Evolutionary conservation across 1,139 yeast genomes (phyloP), one percentile per base, ranked within the genome.

Genomic region (Yamadazyma epiphylla): DNA sequence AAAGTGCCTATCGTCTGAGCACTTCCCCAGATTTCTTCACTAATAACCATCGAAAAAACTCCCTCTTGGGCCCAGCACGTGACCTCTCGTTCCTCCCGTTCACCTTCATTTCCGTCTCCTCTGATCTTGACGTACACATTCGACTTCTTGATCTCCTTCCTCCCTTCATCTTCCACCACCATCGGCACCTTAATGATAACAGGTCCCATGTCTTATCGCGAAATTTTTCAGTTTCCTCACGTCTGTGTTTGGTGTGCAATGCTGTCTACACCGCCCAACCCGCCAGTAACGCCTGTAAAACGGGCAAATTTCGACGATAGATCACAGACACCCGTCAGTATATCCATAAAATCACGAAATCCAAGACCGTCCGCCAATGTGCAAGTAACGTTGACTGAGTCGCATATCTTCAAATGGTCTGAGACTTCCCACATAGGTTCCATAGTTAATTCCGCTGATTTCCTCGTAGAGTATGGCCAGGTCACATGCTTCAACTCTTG

Each of bases 401-500:
- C 32, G 20, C 24, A 35, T 27, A 12, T 23, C 15, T 25, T 31
- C 8, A 36, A 30, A 19, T 62, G 69, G 68, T 35, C 49, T 7
- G 53, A 49, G 4, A 48, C 64, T 19, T 38, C 55, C 5, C 29
- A 17, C 10, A 7, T 17, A 10, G 10, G 9, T 17, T 17, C 37
- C 2, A 32, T 45, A 6, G 45, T 57, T 25, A 49, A 49, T 28
- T 45, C 62, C 3, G 21, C 46, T 2, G 53, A 46, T 3, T 64
- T 64, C 34, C 17, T 47, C 3, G 26, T 42, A 5, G 32, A 36
- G 3, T 67, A 70, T 42, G 95, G 94, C 0, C 48, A 53, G 2
- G 72, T 80, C 0, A 58, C 68, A 0, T 55, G 59, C 15, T 46
- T 81, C 6, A 58, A 65, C 4, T 66, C 79, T 0, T 68, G 77